Evolutionary conservation across 345 rosid species (phyloP).

Genomic region (Citrus inodora): DNA sequence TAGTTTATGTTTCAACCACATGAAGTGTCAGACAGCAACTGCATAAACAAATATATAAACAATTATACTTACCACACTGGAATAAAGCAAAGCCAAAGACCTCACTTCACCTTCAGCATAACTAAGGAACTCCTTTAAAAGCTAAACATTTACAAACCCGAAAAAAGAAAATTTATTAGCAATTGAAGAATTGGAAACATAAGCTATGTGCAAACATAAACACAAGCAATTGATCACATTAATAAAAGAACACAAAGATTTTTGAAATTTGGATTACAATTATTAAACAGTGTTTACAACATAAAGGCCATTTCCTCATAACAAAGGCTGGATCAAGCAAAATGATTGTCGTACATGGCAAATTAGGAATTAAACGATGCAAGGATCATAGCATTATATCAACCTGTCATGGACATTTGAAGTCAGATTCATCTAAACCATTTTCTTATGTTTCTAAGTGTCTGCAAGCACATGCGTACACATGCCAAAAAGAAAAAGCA

Average conservation of each 20-base stretch:
- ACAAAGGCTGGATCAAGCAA: neutral
- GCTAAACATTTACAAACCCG: conserved; percentile 25
- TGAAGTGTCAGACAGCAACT: neutral
- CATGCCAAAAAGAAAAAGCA: too few species aligned
- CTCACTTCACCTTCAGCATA: conserved; percentile 75
- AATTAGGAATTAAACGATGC: neutral
- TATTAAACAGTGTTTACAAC: too few species aligned
- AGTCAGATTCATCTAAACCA: neutral
- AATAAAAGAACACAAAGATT: neutral
- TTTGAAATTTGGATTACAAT: neutral
- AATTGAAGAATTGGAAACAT: neutral
- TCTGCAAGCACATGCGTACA: too few species aligned
- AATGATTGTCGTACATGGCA: neutral
- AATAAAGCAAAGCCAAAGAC: conserved; percentile 63
- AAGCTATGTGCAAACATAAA: neutral
- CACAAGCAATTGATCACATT: neutral
- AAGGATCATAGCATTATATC: neutral
- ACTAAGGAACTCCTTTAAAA: conserved; percentile 66
- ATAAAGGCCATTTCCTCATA: neutral
- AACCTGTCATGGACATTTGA: neutral
- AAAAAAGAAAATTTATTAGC: conserved; percentile 25
- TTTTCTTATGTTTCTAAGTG: neutral
- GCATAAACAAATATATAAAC: neutral
- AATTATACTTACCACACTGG: conserved; percentile 54
- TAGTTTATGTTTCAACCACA: conserved; percentile 1